These are phyloP conservation scores for Phytophthora sp. DNA, from an alignment of 352 stramenopile genomes.

Conservation along the genomic window DNA sequence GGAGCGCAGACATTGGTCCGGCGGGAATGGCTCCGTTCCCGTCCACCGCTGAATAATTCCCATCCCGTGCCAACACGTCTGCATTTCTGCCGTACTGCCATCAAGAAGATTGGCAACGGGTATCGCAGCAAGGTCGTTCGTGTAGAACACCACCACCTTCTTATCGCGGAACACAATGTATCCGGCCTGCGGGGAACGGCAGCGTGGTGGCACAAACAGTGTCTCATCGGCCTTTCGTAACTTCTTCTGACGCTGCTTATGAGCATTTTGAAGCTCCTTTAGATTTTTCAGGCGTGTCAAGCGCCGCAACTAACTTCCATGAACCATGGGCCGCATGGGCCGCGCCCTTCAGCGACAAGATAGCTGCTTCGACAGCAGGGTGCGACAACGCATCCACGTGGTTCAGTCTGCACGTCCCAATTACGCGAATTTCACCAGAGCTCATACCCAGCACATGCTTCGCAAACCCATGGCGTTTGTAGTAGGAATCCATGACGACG, in stretches of 20 bases:
- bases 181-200: not conserved
- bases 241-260: no score
- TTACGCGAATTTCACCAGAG: no score
- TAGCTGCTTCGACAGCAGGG: not conserved
- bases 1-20: not conserved
- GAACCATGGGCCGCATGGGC: not conserved
- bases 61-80: constrained; percentile 4
- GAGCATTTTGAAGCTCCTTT: constrained; percentile 2
- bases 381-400: not conserved
- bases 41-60: constrained; percentile 6
- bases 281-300: not conserved
- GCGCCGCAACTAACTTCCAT: constrained; percentile 4
- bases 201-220: not conserved
- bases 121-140: constrained; percentile 1
- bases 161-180: constrained; percentile 13
- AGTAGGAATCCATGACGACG: constrained; percentile 3
- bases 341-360: not conserved
- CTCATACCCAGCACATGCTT: not conserved
- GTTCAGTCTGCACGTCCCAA: not conserved
- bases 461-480: not conserved
- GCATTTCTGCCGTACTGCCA: not conserved
- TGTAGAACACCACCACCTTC: constrained; percentile 10
- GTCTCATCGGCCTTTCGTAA: not conserved
- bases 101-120: not conserved
- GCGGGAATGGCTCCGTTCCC: not conserved